These are phyloP conservation scores for Corymbia calophylla DNA, from an alignment of 441 rosid species.

Conservation along the genomic window DNA sequence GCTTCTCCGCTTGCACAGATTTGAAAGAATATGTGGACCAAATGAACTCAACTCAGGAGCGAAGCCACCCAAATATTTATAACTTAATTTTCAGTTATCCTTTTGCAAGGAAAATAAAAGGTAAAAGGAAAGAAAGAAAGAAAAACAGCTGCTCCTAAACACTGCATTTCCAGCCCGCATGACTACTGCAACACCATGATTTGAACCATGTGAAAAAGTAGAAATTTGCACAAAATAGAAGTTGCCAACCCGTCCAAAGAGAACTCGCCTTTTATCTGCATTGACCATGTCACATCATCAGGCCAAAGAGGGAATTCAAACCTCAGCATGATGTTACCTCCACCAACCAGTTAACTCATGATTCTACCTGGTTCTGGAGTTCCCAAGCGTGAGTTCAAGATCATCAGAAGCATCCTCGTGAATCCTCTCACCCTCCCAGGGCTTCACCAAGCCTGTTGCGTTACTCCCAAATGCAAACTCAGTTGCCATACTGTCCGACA, in stretches of 20 bases:
- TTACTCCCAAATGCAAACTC: constrained; percentile 87
- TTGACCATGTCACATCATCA: background rate
- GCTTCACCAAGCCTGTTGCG: constrained; percentile 59
- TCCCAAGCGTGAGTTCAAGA: constrained; percentile 92
- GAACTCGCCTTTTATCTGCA: background rate
- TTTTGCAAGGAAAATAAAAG: background rate
- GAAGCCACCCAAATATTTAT: background rate
- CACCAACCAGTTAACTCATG: background rate
- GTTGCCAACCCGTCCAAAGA: background rate
- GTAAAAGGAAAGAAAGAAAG: background rate
- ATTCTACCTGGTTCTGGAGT: constrained; percentile 61
- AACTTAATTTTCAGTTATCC: background rate
- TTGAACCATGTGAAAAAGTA: background rate
- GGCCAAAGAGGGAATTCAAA: background rate
- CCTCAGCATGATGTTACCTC: background rate
- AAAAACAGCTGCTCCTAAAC: background rate
- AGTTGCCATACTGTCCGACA: constrained; percentile 66
- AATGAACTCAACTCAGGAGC: background rate
- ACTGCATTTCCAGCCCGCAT: background rate
- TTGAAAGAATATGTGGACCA: background rate
- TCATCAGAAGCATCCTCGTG: constrained; percentile 89
- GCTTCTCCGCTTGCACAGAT: background rate
- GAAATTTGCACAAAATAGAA: background rate
- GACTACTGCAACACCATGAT: background rate
- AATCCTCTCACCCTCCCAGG: constrained; percentile 98